Evolutionary conservation across 371 early-diverging fungal genomes (phyloP), one percentile per base, ranked within the genome.

Genomic region (Phascolomyces articulosus): DNA sequence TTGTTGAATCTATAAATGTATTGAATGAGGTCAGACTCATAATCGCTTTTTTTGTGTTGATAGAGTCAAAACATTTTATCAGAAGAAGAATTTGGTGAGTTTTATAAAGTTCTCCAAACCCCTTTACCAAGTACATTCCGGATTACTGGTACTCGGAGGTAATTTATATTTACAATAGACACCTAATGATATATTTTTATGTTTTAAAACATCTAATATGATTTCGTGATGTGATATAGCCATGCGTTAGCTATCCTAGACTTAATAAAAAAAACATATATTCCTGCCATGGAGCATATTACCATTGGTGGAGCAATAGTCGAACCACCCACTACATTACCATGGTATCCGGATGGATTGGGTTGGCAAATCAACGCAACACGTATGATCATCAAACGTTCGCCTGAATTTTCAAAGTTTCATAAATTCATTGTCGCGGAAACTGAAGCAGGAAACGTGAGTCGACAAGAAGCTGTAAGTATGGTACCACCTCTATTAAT

Each of bases 401-500:
- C 88, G 3, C 84, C 87, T 15, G 91, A 85, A 60, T 85, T 93
- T 62, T 73, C 83, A 66, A 84, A 88, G 49, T 98, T 98, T 77
- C 97, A 98, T 63, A 77, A 88, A 66, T 98, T 96, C 77, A 85
- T 98, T 64, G 96, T 97, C 40, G 85, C 95, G 7, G 97, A 97
- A 72, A 95, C 97, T 11, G 96, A 97, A 80, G 90, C 92, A 6
- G 99, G 99, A 62, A 95, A 96, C 72, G 90, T 99, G 58, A 95
- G 94, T 71, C 85, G 99, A 56, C 99, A 99, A 79, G 99, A 99
- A 72, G 93, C 94, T 10, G 99, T 99, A 49, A 94, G 95, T 79
- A 99, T 99, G 99, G 93, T 99, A 59, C 99, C 99, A 23, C 95
- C 96, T 28, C 76, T 96, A 67, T 75, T 99, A 23, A 85, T 99